Evolutionary conservation across 2,329 filamentous ascomycete species (phyloP).

Genomic region (Periconia sp.): DNA sequence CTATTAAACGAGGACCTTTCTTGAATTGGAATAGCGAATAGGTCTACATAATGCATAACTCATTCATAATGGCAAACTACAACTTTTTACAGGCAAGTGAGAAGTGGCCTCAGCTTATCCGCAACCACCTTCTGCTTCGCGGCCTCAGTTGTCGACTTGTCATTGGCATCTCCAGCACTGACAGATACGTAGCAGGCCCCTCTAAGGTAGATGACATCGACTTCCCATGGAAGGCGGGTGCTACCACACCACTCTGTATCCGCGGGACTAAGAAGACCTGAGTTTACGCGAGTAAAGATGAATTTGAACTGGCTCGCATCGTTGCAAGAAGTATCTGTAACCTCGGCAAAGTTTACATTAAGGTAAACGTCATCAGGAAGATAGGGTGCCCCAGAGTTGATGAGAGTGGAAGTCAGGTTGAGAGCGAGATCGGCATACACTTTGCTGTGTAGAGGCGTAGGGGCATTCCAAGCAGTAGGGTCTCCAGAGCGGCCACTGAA

Average conservation of each 20-base stretch:
- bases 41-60: not conserved
- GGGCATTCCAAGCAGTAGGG: conserved; percentile 56
- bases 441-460: conserved; percentile 53
- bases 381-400: conserved; percentile 62
- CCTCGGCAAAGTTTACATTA: conserved; percentile 69
- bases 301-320: conserved; percentile 60
- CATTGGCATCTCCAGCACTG: conserved; percentile 61
- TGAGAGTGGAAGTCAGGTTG: conserved; percentile 58
- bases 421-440: conserved; percentile 67
- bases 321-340: conserved; percentile 53
- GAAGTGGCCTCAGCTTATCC: conserved; percentile 52
- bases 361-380: conserved; percentile 63
- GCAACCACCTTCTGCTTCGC: conserved; percentile 55
- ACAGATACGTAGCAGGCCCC: conserved; percentile 61
- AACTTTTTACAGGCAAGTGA: conserved; percentile 29
- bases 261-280: conserved; percentile 37
- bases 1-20: too few relatives aligned
- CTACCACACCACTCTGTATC: conserved; percentile 63
- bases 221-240: conserved; percentile 61
- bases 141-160: conserved; percentile 62
- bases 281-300: conserved; percentile 64
- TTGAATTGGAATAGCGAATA: too few relatives aligned
- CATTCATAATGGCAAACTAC: not conserved
- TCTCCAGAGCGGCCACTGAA: conserved; percentile 61
- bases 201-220: conserved; percentile 50